A percentile compares a stretch with the other conserved stretches of the same genome.
Conservation (phyloP, 179 eudicot genomes). For the Beta lomatogona region DNA sequence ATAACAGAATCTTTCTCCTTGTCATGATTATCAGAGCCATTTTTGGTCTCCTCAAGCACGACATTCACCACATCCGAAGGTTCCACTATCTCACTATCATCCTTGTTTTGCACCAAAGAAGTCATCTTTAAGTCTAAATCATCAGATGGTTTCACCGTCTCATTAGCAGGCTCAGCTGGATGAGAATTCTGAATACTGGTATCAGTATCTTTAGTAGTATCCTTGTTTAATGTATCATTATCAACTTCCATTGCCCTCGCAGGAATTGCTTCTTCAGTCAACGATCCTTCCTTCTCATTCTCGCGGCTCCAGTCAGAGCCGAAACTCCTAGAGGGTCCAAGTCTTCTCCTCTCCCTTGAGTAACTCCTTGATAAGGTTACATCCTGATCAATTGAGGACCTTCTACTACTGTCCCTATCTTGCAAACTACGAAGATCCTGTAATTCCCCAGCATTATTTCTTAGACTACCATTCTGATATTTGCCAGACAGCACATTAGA, state of each 20-base stretch:
- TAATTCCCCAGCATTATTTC: slow-evolving; percentile 39
- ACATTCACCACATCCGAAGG: slow-evolving; percentile 31
- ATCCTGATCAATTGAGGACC: slow-evolving; percentile 43
- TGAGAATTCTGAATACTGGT: slow-evolving; percentile 32
- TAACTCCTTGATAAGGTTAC: slow-evolving; percentile 31
- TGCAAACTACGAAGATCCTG: slow-evolving; percentile 44
- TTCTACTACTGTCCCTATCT: slow-evolving; percentile 48
- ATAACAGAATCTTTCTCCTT: slow-evolving; percentile 29
- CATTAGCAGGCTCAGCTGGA: slow-evolving; percentile 39
- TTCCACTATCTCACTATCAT: slow-evolving; percentile 33
- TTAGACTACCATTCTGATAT: slow-evolving; percentile 52
- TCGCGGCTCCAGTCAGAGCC: slow-evolving; percentile 53
- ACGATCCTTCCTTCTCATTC: slow-evolving; percentile 52
- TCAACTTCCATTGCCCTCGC: slow-evolving; percentile 39
- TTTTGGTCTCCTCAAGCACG: slow-evolving; percentile 33
- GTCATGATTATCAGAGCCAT: slow-evolving; percentile 26
- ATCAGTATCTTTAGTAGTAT: slow-evolving; percentile 41
- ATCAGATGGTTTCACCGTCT: slow-evolving; percentile 33
- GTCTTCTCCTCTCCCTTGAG: slow-evolving; percentile 55
- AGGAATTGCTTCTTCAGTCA: slow-evolving; percentile 44
- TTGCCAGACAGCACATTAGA: slow-evolving; percentile 60
- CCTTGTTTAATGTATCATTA: slow-evolving; percentile 37
- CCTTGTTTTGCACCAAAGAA: slow-evolving; percentile 29
- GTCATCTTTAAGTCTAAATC: slow-evolving; percentile 28
- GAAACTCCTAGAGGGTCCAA: slow-evolving; percentile 44